Evolutionary conservation across 495 filamentous ascomycete genomes (phyloP).

Genomic region (Aspergillus mulundensis): DNA sequence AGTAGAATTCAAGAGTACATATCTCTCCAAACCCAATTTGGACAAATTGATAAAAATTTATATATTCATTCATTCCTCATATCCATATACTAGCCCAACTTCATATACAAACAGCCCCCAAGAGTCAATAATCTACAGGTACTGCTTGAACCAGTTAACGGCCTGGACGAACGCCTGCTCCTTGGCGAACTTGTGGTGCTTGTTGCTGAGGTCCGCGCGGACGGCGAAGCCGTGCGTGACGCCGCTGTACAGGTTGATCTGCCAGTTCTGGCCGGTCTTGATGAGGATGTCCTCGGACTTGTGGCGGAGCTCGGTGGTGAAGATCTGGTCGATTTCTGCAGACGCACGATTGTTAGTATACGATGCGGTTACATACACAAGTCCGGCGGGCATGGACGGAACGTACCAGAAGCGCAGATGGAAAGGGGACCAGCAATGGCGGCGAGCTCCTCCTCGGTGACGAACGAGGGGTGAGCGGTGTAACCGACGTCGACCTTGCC

Average conservation of each 20-base stretch:
- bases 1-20: too few relatives aligned
- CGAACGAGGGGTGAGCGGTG: slow-evolving; percentile 72
- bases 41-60: too few relatives aligned
- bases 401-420: slow-evolving; percentile 68
- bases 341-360: slow-evolving; percentile 6
- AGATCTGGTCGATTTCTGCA: slow-evolving; percentile 72
- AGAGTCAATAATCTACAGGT: slow-evolving; percentile 35
- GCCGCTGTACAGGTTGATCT: slow-evolving; percentile 75
- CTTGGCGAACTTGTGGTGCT: slow-evolving; percentile 68
- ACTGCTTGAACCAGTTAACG: slow-evolving; percentile 69
- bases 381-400: not conserved
- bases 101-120: not conserved
- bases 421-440: slow-evolving; percentile 67
- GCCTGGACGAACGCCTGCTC: slow-evolving; percentile 84
- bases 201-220: slow-evolving; percentile 58
- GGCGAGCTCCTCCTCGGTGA: slow-evolving; percentile 70
- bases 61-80: not conserved
- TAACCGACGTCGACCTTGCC: slow-evolving; percentile 61
- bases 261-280: slow-evolving; percentile 63
- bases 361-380: not conserved
- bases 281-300: slow-evolving; percentile 57
- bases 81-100: not conserved
- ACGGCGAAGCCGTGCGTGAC: slow-evolving; percentile 81
- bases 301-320: slow-evolving; percentile 68
- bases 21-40: too few relatives aligned